Evolutionary conservation across 805 yeast species (phyloP), one percentile per base, ranked within the genome.

Genomic region (Pichia nakasei): DNA sequence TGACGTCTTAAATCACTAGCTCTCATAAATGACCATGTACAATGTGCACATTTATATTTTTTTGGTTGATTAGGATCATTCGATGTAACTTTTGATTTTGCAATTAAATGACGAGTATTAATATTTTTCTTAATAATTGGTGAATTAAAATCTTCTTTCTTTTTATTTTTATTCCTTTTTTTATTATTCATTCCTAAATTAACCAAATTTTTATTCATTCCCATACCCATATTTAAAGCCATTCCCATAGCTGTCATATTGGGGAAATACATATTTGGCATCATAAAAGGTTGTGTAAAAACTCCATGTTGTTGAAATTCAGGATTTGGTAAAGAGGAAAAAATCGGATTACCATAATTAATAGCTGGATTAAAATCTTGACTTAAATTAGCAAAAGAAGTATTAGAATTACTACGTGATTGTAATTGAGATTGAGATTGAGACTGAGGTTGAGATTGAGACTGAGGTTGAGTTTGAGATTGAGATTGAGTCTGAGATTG

Each of bases 1-100:
- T 83, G 91, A 42, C 91, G 69, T 36, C 83, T 69, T 53, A 80
- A 72, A 57, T 83, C 91, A 41, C 83, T 75, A 43, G 75, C 78
- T 36, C 91, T 68, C 9, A 77, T 72, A 60, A 83, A 83, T 2
- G 86, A 68, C 89, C 91, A 82, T 20, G 62, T 66, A 60, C 91
- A 82, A 26, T 57, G 65, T 12, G 60, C 47, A 52, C 80, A 74
- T 21, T 52, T 55, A 48, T 61, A 71, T 2, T 44, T 35, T 33
- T 40, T 46, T 7, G 41, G 48, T 20, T 18, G 21, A 15, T 17
- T 8, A 15, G 43, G 42, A 35, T 42, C 43, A 36, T 45, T 40
- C 8, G 41, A 44, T 1, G 41, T 37, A 18, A 41, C 33, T 15
- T 37, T 45, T 1, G 44, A 40, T 36, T 33, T 38, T 11, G 42